A percentile compares a stretch with the other conserved stretches of the same genome.
Evolutionary conservation across 2,329 filamentous ascomycete species (phyloP).

Genomic region (Pseudogymnoascus sp.): DNA sequence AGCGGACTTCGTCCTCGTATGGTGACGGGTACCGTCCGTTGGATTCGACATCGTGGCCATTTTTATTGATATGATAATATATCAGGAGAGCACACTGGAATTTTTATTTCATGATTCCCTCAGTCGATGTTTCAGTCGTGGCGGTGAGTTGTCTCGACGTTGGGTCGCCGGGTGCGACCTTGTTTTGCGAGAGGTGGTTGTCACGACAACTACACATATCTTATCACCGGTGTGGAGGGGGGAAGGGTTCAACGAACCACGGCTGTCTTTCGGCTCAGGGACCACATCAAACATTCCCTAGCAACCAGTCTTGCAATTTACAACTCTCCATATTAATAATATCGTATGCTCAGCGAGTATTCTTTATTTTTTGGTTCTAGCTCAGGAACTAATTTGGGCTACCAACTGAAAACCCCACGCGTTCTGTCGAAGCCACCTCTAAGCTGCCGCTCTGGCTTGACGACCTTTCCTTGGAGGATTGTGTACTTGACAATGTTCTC

Average conservation of each 20-base stretch:
- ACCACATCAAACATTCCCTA: constrained; percentile 8
- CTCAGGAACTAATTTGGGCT: not conserved
- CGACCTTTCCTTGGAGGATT: constrained; percentile 83
- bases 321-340: not conserved
- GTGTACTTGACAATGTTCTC: constrained; percentile 89
- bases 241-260: constrained; percentile 1
- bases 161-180: constrained; percentile 1
- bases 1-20: constrained; percentile 27
- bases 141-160: constrained; percentile 1
- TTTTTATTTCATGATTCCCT: constrained; percentile 8
- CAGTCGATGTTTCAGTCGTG: constrained; percentile 3
- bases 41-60: constrained; percentile 21
- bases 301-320: constrained; percentile 6
- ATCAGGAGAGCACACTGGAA: not conserved
- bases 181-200: not conserved
- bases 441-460: constrained; percentile 80
- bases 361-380: not conserved
- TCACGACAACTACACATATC: not conserved
- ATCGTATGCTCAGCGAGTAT: not conserved
- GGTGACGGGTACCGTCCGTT: constrained; percentile 14
- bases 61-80: constrained; percentile 13
- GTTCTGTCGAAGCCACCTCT: constrained; percentile 83
- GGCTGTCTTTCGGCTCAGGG: constrained; percentile 6
- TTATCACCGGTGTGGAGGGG: not conserved
- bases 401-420: constrained; percentile 84